Evolutionary conservation across 257 asterid genomes (phyloP), one percentile per base, ranked within the genome.

Genomic region (Pogostemon cablin): DNA sequence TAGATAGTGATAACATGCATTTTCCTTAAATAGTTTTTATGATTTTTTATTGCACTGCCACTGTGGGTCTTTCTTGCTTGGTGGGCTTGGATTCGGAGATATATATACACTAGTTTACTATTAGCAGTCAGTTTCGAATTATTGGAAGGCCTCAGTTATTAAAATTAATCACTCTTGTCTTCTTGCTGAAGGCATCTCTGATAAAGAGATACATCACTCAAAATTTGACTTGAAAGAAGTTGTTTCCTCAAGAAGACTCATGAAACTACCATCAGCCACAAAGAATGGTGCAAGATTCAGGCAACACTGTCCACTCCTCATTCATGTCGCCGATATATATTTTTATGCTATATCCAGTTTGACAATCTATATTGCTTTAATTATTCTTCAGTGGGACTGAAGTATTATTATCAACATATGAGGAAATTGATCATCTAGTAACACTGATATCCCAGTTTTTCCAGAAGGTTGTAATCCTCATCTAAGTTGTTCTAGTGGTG

Each of bases 251-350:
- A 83, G 79, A 56, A 81, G 87, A 81, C 71, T 91, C 72, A 76
- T 72, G 74, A 86, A 71, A 75, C 83, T 86, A 73, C 85, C 87
- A 41, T 85, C 96, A 65, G 52, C 78, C 65, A 39, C 81, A 72
- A 91, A 91, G 83, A 73, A 73, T 62, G 93, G 90, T 74, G 88
- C 86, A 75, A 83, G 74, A 73, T 91, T 89, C 93, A 91, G 96
- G 98, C 76, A 86, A 75, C 67, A 25, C 39, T 72, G 37, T 73
- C 77, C 68, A 50, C 25, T 66, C 73, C 67, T 71, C 52, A 43
- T 40, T 67, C 40, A 34, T 42, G 48, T 65, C 67, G 42, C 38
- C 64, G 44, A 42, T 66, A 49, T 49, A 49, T 53, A 63, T 46
- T 32, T 56, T 60, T 69, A 49, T 35, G 77, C 55, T 7, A 73